phyloP scores from a whole-genome alignment of 768 basidiomycete genomes.

The Clathrus columnatus region DNA sequence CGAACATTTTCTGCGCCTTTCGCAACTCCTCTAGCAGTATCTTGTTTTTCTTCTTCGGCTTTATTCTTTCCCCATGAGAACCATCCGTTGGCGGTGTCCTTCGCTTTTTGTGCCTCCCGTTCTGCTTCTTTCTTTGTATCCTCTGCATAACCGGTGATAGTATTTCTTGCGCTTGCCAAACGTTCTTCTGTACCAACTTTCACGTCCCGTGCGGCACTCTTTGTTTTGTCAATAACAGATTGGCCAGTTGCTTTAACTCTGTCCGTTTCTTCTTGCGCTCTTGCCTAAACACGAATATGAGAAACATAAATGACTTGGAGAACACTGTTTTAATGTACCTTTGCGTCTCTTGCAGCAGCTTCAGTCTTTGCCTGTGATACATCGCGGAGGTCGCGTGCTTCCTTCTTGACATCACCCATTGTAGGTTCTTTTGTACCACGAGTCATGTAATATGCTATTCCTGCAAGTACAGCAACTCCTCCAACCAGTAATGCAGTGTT shows the following conservation, averaged over 20 bases:
- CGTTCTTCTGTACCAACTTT: slow-evolving; percentile 4
- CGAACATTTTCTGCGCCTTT: slow-evolving; percentile 4
- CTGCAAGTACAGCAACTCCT: slow-evolving; percentile 4
- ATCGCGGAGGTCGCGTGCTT: slow-evolving; percentile 3
- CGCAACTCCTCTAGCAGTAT: background rate
- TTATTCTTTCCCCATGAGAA: slow-evolving; percentile 8
- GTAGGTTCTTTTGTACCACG: background rate
- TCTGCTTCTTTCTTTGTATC: slow-evolving; percentile 5
- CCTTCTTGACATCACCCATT: background rate
- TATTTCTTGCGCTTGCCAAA: background rate
- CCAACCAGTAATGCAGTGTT: slow-evolving; percentile 7
- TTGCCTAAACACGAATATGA: background rate
- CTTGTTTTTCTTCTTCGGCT: slow-evolving; percentile 4
- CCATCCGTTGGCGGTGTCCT: slow-evolving; percentile 3
- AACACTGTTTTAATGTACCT: background rate
- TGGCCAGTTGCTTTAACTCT: background rate
- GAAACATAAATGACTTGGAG: background rate
- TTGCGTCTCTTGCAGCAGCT: background rate
- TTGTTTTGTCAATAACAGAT: slow-evolving; percentile 1
- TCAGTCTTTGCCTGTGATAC: background rate
- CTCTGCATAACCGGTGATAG: background rate
- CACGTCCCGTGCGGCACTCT: background rate
- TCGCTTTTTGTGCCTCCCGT: slow-evolving; percentile 4
- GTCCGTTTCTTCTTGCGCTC: background rate
- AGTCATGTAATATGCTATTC: slow-evolving; percentile 6